These are phyloP conservation scores for Gamarada debralockiae DNA, from an alignment of 495 filamentous ascomycete genomes.

Conservation along the genomic window DNA sequence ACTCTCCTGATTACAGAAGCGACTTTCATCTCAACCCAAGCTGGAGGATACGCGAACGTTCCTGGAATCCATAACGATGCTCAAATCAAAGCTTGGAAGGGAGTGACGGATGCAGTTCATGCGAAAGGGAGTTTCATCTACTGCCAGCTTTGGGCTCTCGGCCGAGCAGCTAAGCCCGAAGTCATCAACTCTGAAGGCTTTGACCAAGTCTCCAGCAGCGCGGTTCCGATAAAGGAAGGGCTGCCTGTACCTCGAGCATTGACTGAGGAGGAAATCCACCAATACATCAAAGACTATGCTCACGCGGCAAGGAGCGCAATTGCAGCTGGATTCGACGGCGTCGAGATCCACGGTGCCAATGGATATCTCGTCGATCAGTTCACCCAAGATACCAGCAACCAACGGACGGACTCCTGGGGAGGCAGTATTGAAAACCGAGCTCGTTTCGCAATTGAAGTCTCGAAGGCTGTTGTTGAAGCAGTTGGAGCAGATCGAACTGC, in stretches of 20 bases:
- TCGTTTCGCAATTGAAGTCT: conserved; percentile 59
- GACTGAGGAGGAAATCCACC: conserved; percentile 51
- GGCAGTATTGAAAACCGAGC: conserved; percentile 66
- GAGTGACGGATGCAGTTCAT: conserved; percentile 65
- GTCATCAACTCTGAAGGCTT: conserved; percentile 31
- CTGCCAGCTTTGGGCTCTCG: conserved; percentile 63
- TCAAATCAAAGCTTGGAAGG: conserved; percentile 60
- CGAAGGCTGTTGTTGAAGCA: conserved; percentile 56
- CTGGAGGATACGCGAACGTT: conserved; percentile 47
- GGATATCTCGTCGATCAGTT: conserved; percentile 76
- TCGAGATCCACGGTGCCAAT: conserved; percentile 71
- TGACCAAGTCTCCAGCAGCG: conserved; percentile 42
- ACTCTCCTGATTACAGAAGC: conserved; percentile 67
- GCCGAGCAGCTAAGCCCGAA: conserved; percentile 46
- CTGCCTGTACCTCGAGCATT: conserved; percentile 39
- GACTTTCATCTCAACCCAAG: conserved; percentile 52
- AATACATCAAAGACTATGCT: conserved; percentile 50
- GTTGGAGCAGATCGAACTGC: conserved; percentile 60
- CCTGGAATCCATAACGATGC: conserved; percentile 59
- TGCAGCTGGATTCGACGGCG: conserved; percentile 68
- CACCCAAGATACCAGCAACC: conserved; percentile 55
- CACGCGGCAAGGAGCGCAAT: conserved; percentile 59
- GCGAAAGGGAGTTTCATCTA: conserved; percentile 57
- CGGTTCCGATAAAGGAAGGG: conserved; percentile 31
- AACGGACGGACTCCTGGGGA: conserved; percentile 61